Evolutionary conservation across 1,284 basidiomycete genomes (phyloP).

Genomic region (Trametes sp.): DNA sequence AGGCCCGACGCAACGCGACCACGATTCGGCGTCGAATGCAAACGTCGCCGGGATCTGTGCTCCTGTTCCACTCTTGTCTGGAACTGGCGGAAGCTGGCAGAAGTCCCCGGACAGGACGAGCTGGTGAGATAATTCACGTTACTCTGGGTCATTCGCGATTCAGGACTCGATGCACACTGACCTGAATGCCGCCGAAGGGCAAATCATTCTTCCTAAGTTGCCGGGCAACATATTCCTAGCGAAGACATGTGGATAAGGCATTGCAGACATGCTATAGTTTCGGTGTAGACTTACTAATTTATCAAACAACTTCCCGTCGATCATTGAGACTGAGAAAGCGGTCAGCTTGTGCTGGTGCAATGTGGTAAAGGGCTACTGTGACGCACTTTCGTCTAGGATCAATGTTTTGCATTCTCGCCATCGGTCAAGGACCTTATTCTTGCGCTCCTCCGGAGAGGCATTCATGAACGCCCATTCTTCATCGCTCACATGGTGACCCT

Average conservation of each 20-base stretch:
- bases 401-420: conserved; percentile 64
- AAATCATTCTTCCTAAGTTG: conserved; percentile 51
- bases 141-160: too few relatives aligned
- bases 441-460: conserved; percentile 12
- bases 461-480: conserved; percentile 17
- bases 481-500: conserved; percentile 10
- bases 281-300: conserved; percentile 56
- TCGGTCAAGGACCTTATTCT: conserved; percentile 41
- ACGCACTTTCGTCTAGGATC: conserved; percentile 76
- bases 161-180: conserved; percentile 28
- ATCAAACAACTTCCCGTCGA: conserved; percentile 65
- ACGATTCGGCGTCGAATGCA: conserved; percentile 73
- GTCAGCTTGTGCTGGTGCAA: background rate
- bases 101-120: conserved; percentile 83
- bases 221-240: conserved; percentile 56
- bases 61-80: conserved; percentile 47
- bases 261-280: background rate
- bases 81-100: conserved; percentile 82
- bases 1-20: conserved; percentile 54
- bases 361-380: background rate
- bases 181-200: conserved; percentile 83
- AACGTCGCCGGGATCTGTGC: conserved; percentile 51
- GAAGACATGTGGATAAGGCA: background rate
- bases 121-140: conserved; percentile 41
- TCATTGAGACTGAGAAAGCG: conserved; percentile 26